These are phyloP conservation scores for Aspergillus brunneoviolaceus DNA, from an alignment of 2,329 filamentous ascomycete genomes.

Conservation along the genomic window DNA sequence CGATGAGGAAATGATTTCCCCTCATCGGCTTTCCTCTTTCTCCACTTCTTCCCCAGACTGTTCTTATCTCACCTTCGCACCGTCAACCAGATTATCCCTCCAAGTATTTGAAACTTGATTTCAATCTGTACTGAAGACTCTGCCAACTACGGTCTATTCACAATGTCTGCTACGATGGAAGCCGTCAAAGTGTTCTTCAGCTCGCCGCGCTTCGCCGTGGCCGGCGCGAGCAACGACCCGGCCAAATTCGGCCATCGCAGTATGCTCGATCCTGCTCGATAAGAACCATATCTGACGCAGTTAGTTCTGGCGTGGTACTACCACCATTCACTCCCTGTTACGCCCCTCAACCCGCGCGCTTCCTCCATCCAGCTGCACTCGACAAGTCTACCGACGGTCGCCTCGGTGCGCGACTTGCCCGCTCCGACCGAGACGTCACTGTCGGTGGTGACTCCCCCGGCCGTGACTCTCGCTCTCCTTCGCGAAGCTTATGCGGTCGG, in stretches of 20 bases:
- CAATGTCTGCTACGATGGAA: slow-evolving; percentile 23
- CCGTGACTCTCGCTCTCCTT: slow-evolving; percentile 70
- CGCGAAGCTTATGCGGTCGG: slow-evolving; percentile 74
- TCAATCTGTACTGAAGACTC: background rate
- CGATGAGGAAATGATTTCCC: background rate
- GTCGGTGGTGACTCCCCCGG: slow-evolving; percentile 83
- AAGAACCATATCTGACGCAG: slow-evolving; percentile 1
- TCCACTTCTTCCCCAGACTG: slow-evolving; percentile 2
- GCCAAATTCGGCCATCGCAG: slow-evolving; percentile 87
- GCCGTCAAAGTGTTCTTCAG: slow-evolving; percentile 78
- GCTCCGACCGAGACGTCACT: slow-evolving; percentile 70
- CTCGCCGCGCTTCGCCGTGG: slow-evolving; percentile 78
- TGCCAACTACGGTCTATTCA: background rate
- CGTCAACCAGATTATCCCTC: background rate
- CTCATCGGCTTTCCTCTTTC: background rate
- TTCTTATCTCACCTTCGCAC: background rate
- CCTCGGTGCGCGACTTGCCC: slow-evolving; percentile 64
- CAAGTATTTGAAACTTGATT: background rate
- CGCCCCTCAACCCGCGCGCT: slow-evolving; percentile 76
- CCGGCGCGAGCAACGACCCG: slow-evolving; percentile 81
- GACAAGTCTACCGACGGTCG: slow-evolving; percentile 61
- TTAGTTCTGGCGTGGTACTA: slow-evolving; percentile 90
- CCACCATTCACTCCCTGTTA: slow-evolving; percentile 69
- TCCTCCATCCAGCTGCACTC: slow-evolving; percentile 62
- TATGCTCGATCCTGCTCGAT: slow-evolving; percentile 39